These are phyloP conservation scores for Phaeosphaeriaceae sp. DNA, from an alignment of 2,329 filamentous ascomycete species.

Conservation along the genomic window DNA sequence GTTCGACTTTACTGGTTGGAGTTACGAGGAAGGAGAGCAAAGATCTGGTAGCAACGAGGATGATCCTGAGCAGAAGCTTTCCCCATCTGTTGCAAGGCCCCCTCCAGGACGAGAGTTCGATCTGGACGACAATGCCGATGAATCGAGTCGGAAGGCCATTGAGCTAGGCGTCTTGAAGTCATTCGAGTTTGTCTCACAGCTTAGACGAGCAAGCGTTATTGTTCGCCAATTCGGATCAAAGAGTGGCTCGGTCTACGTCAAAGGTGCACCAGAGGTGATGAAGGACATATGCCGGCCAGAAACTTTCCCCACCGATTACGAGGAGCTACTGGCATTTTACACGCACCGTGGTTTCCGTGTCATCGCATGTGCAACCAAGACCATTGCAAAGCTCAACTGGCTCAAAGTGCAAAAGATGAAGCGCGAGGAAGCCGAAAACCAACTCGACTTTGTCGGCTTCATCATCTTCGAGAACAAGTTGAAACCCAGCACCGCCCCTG, in stretches of 20 bases:
- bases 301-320: constrained; percentile 86
- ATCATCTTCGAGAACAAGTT: constrained; percentile 99
- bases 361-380: constrained; percentile 91
- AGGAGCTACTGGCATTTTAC: constrained; percentile 86
- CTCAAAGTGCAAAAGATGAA: constrained; percentile 94
- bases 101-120: constrained; percentile 68
- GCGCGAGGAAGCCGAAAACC: constrained; percentile 80
- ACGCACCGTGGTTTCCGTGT: constrained; percentile 96
- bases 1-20: constrained; percentile 96
- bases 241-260: constrained; percentile 88
- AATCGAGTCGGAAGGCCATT: constrained; percentile 61
- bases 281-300: constrained; percentile 86
- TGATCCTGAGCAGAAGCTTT: constrained; percentile 79
- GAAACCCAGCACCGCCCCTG: constrained; percentile 81
- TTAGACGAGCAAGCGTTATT: constrained; percentile 90
- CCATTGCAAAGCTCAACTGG: constrained; percentile 87
- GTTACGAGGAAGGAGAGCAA: constrained; percentile 85
- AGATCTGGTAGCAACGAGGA: constrained; percentile 66
- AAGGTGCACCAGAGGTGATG: constrained; percentile 96
- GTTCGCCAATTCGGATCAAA: constrained; percentile 86
- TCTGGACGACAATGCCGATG: constrained; percentile 56
- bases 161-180: constrained; percentile 90
- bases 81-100: constrained; percentile 87
- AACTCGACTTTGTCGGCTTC: constrained; percentile 89
- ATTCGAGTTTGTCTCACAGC: constrained; percentile 94